A percentile compares a stretch with the other conserved stretches of the same genome.
phyloP scores from a whole-genome alignment of 495 filamentous ascomycete genomes.

The Niebla homalea region DNA sequence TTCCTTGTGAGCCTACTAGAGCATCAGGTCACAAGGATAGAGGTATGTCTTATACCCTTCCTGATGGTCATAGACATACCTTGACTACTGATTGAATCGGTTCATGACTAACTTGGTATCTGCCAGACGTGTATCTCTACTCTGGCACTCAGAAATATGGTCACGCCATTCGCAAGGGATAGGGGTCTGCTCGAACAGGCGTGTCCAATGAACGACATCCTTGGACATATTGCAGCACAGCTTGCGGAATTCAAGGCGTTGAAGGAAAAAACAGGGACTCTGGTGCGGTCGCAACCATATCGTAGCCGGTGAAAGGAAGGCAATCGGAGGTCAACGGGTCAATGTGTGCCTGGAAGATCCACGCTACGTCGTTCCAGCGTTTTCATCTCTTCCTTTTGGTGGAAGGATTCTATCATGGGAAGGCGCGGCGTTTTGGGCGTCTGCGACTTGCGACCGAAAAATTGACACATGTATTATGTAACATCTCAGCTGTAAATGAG shows the following conservation, averaged over 20 bases:
- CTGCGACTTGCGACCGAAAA: no score
- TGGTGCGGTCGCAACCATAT: no score
- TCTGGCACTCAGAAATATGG: conserved; percentile 51
- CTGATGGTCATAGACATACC: background rate
- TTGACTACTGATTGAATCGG: background rate
- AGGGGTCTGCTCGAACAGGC: conserved; percentile 35
- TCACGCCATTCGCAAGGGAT: conserved; percentile 36
- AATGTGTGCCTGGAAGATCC: no score
- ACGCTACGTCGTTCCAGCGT: no score
- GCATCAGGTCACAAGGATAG: conserved; percentile 87
- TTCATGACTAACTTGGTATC: conserved; percentile 9
- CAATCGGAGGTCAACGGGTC: no score
- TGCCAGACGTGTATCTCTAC: conserved; percentile 50
- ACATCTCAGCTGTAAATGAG: no score
- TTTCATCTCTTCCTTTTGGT: no score
- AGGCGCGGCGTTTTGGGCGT: no score
- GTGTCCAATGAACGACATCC: conserved; percentile 37
- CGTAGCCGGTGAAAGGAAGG: no score
- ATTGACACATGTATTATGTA: no score
- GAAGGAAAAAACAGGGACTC: conserved; percentile 22
- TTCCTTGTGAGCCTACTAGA: conserved; percentile 80
- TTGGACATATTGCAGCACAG: conserved; percentile 34
- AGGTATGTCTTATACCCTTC: conserved; percentile 44
- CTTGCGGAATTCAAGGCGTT: conserved; percentile 38
- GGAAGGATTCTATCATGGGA: no score